Percentiles rank a stretch among this genome's conserved stretches.
These are phyloP conservation scores for Aspergillus sp. DNA, from an alignment of 2,329 filamentous ascomycete genomes.

Conservation along the genomic window DNA sequence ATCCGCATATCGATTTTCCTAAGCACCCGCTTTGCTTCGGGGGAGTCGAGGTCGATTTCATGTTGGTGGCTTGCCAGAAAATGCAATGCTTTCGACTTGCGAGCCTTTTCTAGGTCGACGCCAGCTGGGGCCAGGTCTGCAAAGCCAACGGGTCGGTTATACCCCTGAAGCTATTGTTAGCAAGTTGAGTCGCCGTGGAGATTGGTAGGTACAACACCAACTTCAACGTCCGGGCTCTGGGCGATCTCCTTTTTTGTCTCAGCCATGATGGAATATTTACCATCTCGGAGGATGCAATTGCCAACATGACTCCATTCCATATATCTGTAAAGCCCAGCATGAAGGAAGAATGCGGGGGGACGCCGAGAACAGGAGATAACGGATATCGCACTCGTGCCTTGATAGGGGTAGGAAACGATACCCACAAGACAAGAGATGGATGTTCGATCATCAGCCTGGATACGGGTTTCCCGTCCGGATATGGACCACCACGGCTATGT, in stretches of 20 bases:
- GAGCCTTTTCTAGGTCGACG: background rate
- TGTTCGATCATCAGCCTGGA: background rate
- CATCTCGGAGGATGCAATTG: background rate
- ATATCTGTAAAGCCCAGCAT: background rate
- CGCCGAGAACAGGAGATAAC: background rate
- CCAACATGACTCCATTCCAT: background rate
- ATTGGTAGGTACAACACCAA: background rate
- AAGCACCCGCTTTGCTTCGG: too few relatives aligned
- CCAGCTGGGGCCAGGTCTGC: background rate
- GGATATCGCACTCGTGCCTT: background rate
- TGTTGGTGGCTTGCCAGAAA: too few relatives aligned
- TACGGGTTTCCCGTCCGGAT: background rate
- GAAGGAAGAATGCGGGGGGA: background rate
- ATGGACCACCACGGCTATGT: background rate
- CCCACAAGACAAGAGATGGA: background rate
- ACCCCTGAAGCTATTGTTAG: background rate
- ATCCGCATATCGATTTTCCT: too few relatives aligned
- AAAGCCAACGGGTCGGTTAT: background rate
- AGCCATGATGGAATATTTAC: background rate
- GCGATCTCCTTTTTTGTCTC: background rate
- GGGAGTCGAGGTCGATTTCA: too few relatives aligned
- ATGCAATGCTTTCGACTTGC: too few relatives aligned
- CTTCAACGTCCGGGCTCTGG: background rate
- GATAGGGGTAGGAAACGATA: background rate
- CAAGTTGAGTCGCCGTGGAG: background rate